Evolutionary conservation across 2,329 filamentous ascomycete genomes (phyloP), one percentile per base, ranked within the genome.

Genomic region (Xylariaceae sp.): DNA sequence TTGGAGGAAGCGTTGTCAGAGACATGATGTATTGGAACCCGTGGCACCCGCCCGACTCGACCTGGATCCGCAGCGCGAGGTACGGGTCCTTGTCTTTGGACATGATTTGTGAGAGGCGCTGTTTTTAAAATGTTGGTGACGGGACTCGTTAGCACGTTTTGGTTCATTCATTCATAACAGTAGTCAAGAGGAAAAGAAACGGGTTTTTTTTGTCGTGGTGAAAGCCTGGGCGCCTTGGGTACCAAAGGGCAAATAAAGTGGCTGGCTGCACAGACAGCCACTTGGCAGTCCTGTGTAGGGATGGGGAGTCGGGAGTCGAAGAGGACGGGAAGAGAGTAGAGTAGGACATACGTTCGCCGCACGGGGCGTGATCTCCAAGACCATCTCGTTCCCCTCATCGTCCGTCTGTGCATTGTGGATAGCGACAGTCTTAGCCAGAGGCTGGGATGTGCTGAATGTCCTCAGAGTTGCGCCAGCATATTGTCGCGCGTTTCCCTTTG

Each of bases 21-120:
- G 82, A 86, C 86, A 98, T 95, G 32, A 94, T 69, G 59, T 98
- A 98, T 61, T 98, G 92, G 63, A 98, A 98, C 34, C 92, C 92
- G 64, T 98, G 92, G 62, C 92, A 98, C 40, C 92, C 92, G 48
- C 92, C 92, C 40, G 84, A 88, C 58, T 94, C 88, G 42, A 98
- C 89, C 45, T 85, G 83, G 50, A 98, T 85, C 36, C 90, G 85
- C n/a, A 98, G 74, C 16, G 88, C 86, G 21, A 94, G 77, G 55
- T 85, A 72, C 2, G 87, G 86, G 59, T 94, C 94, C 13, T 61
- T 56, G 54, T 85, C 81, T 51, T 80, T 77, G 26, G 65, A 57
- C 73, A 87, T 88, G 47, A 92, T 94, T 50, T 87, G 75, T 41
- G 77, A 73, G 21, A 96, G 78, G 24, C 88, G 85, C 76, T 80